Conservation (phyloP, 2,329 filamentous ascomycete species). For the Metarhizium sp. region DNA sequence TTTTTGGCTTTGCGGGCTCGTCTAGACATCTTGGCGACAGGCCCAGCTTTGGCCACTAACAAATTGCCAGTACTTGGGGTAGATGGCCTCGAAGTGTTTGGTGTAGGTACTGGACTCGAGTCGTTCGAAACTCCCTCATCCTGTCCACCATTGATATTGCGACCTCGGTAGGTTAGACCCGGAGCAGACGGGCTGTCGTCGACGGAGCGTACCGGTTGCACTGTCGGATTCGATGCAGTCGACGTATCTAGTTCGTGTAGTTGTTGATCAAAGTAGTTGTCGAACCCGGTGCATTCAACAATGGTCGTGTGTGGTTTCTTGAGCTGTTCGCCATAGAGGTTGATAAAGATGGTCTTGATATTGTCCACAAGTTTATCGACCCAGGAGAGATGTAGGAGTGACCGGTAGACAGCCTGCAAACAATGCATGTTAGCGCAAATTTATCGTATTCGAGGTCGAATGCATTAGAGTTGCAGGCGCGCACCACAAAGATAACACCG, state of each 20-base stretch:
- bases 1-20: slow-evolving; percentile 65
- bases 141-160: slow-evolving; percentile 22
- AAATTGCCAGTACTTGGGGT: slow-evolving; percentile 59
- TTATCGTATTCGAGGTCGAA: background rate
- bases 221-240: slow-evolving; percentile 22
- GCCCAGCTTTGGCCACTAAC: slow-evolving; percentile 64
- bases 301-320: slow-evolving; percentile 70
- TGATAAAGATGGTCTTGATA: slow-evolving; percentile 83
- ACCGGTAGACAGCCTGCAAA: slow-evolving; percentile 84
- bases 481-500: slow-evolving; percentile 86
- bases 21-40: slow-evolving; percentile 68
- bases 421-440: background rate
- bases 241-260: slow-evolving; percentile 67
- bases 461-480: slow-evolving; percentile 7
- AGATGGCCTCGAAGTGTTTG: slow-evolving; percentile 67
- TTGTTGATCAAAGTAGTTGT: slow-evolving; percentile 91
- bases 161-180: slow-evolving; percentile 30
- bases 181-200: slow-evolving; percentile 19
- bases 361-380: slow-evolving; percentile 95
- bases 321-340: slow-evolving; percentile 81
- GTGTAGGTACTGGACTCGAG: slow-evolving; percentile 59
- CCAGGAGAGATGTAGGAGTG: slow-evolving; percentile 89
- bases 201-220: slow-evolving; percentile 20
- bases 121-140: slow-evolving; percentile 48
- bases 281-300: slow-evolving; percentile 71